Conservation (phyloP, 257 asterid genomes). For the Solanum stenotomum region DNA sequence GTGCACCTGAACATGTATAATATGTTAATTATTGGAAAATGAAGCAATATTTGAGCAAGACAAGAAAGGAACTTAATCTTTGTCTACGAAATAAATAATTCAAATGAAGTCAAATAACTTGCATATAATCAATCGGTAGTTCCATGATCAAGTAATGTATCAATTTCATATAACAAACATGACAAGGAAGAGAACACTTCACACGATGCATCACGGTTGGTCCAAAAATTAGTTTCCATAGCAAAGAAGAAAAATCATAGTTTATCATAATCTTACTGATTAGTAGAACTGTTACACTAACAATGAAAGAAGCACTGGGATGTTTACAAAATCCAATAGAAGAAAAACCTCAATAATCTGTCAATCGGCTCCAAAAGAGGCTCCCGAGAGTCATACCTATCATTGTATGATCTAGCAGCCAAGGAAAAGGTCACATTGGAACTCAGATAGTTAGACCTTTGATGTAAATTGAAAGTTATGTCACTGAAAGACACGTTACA, state of each 20-base stretch:
- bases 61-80: not conserved
- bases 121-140: too few relatives aligned
- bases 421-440: constrained; percentile 61
- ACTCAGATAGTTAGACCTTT: constrained; percentile 45
- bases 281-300: not conserved
- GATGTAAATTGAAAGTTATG: constrained; percentile 55
- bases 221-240: too few relatives aligned
- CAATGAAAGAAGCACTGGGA: not conserved
- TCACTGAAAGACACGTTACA: constrained; percentile 45
- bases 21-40: not conserved
- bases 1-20: not conserved
- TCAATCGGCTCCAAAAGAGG: constrained; percentile 88
- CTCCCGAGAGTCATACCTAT: constrained; percentile 83
- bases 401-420: constrained; percentile 78
- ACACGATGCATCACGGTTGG: too few relatives aligned
- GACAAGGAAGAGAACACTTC: too few relatives aligned
- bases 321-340: not conserved
- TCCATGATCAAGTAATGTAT: too few relatives aligned
- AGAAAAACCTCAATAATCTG: constrained; percentile 59
- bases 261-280: not conserved
- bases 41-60: not conserved
- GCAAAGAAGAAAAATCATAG: too few relatives aligned
- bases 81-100: not conserved
- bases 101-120: not conserved
- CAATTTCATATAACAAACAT: too few relatives aligned